A percentile compares a stretch with the other conserved stretches of the same genome.
Conservation (phyloP, 352 stramenopile genomes). For the Phytophthora boehmeriae region DNA sequence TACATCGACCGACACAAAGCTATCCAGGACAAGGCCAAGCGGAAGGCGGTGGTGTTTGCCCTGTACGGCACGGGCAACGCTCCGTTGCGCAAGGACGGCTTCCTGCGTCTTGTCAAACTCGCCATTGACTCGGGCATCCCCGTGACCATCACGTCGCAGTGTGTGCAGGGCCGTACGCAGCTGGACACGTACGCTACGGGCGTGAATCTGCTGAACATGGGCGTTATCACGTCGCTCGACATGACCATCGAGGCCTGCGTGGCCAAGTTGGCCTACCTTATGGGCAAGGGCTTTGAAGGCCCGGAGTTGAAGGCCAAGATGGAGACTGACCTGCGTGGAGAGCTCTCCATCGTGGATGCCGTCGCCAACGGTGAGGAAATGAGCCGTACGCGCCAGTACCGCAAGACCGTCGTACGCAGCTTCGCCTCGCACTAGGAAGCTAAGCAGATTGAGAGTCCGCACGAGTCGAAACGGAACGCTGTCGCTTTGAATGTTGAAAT, state of each 20-base stretch:
- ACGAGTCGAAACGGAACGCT: background rate
- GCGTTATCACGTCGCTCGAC: constrained; percentile 95
- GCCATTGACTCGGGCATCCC: constrained; percentile 85
- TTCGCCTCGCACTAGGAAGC: constrained; percentile 64
- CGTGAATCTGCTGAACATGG: constrained; percentile 85
- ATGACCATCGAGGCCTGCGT: constrained; percentile 97
- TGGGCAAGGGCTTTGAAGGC: constrained; percentile 85
- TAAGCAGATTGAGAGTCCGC: background rate
- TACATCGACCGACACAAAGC: constrained; percentile 75
- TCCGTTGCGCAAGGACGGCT: constrained; percentile 86
- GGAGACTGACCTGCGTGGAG: constrained; percentile 83
- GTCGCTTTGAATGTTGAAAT: constrained; percentile 4
- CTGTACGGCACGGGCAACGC: constrained; percentile 97
- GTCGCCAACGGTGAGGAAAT: constrained; percentile 68
- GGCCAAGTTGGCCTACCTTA: constrained; percentile 95
- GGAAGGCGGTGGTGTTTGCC: constrained; percentile 91
- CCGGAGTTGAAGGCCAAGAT: constrained; percentile 79
- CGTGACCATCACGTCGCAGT: constrained; percentile 95
- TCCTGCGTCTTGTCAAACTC: constrained; percentile 86
- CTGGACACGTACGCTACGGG: constrained; percentile 95
- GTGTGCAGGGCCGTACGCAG: constrained; percentile 91
- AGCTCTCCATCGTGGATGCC: constrained; percentile 79
- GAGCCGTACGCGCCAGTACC: constrained; percentile 64
- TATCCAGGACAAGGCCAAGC: constrained; percentile 34
- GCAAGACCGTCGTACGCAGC: constrained; percentile 79